phyloP scores from a whole-genome alignment of 148 eudicot genomes.

The Pouteria glomerata region DNA sequence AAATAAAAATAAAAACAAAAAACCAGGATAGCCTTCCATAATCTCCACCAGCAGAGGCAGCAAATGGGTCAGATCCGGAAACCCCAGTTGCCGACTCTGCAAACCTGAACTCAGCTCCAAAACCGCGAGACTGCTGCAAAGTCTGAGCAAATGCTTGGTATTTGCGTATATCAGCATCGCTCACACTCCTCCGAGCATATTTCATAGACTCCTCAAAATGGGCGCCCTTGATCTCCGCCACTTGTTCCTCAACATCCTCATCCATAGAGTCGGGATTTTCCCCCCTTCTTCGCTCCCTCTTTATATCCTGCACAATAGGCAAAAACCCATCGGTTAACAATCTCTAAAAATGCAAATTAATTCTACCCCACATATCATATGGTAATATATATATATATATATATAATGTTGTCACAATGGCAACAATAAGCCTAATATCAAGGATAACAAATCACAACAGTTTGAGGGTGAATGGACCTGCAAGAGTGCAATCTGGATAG shows the following conservation, averaged over 20 bases:
- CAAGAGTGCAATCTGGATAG: too few species aligned
- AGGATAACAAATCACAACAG: too few species aligned
- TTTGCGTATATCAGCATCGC: conserved; percentile 40
- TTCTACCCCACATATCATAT: too few species aligned
- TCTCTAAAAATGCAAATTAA: not conserved
- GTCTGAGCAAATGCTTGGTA: conserved; percentile 41
- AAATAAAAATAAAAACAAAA: too few species aligned
- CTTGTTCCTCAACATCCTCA: conserved; percentile 36
- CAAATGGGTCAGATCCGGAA: conserved; percentile 23
- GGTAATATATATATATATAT: too few species aligned
- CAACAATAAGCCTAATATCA: too few species aligned
- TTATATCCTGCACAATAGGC: conserved; percentile 30
- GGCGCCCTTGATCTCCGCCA: conserved; percentile 28
- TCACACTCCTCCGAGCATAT: conserved; percentile 38
- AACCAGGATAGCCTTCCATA: too few species aligned
- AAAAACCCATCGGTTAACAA: not conserved
- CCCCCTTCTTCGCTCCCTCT: conserved; percentile 33
- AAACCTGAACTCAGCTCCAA: conserved; percentile 37
- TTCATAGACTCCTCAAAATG: conserved; percentile 43
- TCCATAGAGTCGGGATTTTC: conserved; percentile 43
- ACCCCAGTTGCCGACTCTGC: conserved; percentile 13
- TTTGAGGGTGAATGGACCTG: too few species aligned
- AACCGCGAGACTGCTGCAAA: conserved; percentile 40
- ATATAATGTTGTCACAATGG: too few species aligned
- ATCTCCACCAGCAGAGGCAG: conserved; percentile 22